These are phyloP conservation scores for Diaporthe humulicola DNA, from an alignment of 2,329 filamentous ascomycete species.

Conservation along the genomic window DNA sequence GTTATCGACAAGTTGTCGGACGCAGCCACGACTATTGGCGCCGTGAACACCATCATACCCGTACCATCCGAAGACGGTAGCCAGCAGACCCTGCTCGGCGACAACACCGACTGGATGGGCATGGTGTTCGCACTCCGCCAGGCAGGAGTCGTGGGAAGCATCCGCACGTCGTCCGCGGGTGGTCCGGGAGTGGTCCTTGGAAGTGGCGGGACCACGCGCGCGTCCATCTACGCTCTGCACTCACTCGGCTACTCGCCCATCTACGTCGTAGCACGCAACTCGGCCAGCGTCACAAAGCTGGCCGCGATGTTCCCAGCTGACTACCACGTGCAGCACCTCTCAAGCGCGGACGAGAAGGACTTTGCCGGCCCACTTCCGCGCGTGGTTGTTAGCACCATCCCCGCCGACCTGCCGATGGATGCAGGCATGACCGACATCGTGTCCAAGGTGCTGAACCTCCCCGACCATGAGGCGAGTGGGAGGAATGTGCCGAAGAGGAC, in stretches of 20 bases:
- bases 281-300: constrained; percentile 76
- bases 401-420: constrained; percentile 88
- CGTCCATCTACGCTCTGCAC: constrained; percentile 89
- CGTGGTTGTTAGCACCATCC: constrained; percentile 91
- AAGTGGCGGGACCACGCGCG: constrained; percentile 90
- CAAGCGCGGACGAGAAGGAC: constrained; percentile 62
- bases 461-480: constrained; percentile 47
- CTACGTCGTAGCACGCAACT: constrained; percentile 86
- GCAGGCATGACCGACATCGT: constrained; percentile 76
- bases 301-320: constrained; percentile 78
- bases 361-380: constrained; percentile 65
- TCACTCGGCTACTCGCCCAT: constrained; percentile 87
- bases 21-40: constrained; percentile 86
- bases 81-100: constrained; percentile 75
- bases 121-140: constrained; percentile 85
- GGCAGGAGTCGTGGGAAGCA: constrained; percentile 68
- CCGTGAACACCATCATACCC: constrained; percentile 93
- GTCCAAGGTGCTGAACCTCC: constrained; percentile 61
- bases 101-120: constrained; percentile 96
- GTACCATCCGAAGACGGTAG: constrained; percentile 52
- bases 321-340: constrained; percentile 79
- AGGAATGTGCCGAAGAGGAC: constrained; percentile 63
- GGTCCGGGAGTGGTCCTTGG: constrained; percentile 82
- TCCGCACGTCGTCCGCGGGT: constrained; percentile 53
- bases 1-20: constrained; percentile 84